phyloP scores from a whole-genome alignment of 2,329 filamentous ascomycete species.

The Ophiostoma piceae region DNA sequence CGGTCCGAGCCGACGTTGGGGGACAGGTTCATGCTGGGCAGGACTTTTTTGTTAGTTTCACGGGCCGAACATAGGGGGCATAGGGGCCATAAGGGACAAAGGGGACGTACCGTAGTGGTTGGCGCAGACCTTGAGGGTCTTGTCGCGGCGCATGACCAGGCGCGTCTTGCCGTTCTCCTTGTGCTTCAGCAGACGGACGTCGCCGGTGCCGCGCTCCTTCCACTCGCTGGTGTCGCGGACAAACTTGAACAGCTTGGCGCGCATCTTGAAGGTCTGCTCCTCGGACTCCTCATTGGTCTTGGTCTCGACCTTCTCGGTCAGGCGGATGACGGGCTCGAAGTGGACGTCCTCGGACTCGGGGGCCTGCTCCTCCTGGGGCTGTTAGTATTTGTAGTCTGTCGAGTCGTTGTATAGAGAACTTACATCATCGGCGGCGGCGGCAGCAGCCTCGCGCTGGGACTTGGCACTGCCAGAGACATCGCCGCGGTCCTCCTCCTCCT shows the following conservation, averaged over 20 bases:
- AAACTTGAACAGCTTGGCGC: conserved; percentile 99
- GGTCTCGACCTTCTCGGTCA: conserved; percentile 93
- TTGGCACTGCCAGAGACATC: conserved; percentile 88
- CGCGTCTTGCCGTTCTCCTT: conserved; percentile 97
- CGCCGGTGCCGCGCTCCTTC: conserved; percentile 98
- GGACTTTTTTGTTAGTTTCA: conserved; percentile 53
- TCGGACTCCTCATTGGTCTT: conserved; percentile 98
- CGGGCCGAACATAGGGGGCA: too few species aligned
- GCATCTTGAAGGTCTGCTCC: conserved; percentile 99
- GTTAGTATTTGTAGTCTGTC: background rate
- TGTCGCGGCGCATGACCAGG: conserved; percentile 97
- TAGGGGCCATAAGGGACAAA: too few species aligned
- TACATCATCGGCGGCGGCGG: conserved; percentile 55
- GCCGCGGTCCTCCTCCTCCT: conserved; percentile 74
- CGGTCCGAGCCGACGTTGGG: conserved; percentile 97
- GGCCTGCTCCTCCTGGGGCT: conserved; percentile 62
- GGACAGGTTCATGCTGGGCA: conserved; percentile 97
- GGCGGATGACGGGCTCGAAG: conserved; percentile 92
- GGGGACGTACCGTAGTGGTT: conserved; percentile 86
- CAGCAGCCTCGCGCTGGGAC: conserved; percentile 62
- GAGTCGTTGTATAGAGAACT: conserved; percentile 23
- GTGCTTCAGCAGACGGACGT: conserved; percentile 95
- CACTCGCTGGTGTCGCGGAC: conserved; percentile 87
- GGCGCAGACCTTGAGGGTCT: conserved; percentile 99
- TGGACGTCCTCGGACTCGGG: conserved; percentile 89